Percentiles rank a stretch among this genome's conserved stretches.
phyloP scores from a whole-genome alignment of 805 yeast species.

The Tetrapisispora pingtungensis region DNA sequence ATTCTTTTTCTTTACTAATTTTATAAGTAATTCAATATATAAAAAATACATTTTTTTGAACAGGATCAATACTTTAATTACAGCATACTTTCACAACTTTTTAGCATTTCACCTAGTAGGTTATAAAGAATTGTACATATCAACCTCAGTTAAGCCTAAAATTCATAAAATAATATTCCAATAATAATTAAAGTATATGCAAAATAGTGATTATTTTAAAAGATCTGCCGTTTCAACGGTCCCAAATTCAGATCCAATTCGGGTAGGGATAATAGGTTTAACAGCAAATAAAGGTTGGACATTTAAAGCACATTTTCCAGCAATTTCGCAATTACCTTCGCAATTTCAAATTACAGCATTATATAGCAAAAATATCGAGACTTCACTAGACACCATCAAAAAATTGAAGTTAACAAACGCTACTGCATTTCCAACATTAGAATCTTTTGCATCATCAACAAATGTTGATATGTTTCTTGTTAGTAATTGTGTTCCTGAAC shows the following conservation, averaged over 20 bases:
- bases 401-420: constrained; percentile 19
- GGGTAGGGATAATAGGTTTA: constrained; percentile 25
- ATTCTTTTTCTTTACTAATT: no score
- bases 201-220: constrained; percentile 18
- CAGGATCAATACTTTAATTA: no score
- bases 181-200: no score
- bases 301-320: constrained; percentile 24
- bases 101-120: no score
- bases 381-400: constrained; percentile 16
- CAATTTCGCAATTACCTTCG: constrained; percentile 22
- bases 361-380: constrained; percentile 14
- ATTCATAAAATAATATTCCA: no score
- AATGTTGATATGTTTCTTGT: constrained; percentile 24
- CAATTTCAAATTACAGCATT: constrained; percentile 24
- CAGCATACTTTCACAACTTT: no score
- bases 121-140: no score
- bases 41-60: no score
- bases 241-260: constrained; percentile 20
- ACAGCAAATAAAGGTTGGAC: constrained; percentile 24
- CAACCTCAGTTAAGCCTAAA: no score
- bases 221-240: constrained; percentile 25
- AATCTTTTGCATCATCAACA: constrained; percentile 15
- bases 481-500: constrained; percentile 15
- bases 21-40: no score
- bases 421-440: constrained; percentile 18